Evolutionary conservation across 1,284 basidiomycete genomes (phyloP).

Genomic region (Ustilago curta): DNA sequence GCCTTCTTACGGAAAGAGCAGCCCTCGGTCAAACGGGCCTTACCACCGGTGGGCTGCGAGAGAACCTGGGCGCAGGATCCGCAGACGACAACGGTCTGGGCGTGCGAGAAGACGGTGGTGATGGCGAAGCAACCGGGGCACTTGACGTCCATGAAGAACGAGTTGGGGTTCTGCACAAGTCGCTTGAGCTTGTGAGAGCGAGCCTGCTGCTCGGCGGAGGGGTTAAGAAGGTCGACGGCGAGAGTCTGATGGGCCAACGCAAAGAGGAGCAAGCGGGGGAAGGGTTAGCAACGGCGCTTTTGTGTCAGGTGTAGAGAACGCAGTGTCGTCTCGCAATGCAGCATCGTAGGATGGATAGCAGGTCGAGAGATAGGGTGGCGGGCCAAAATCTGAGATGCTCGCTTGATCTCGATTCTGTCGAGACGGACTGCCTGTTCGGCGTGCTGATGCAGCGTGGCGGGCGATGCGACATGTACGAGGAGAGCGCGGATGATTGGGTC

Average conservation of each 20-base stretch:
- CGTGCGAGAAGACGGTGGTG: slow-evolving; percentile 94
- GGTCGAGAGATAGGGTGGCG: background rate
- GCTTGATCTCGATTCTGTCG: too few species aligned
- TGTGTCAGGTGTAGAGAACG: background rate
- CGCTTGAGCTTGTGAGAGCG: slow-evolving; percentile 94
- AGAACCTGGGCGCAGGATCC: slow-evolving; percentile 92
- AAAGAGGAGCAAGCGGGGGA: background rate
- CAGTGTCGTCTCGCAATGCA: slow-evolving; percentile 7
- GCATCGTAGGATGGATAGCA: background rate
- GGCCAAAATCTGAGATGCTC: too few species aligned
- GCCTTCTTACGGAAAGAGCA: slow-evolving; percentile 67
- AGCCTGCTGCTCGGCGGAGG: slow-evolving; percentile 82
- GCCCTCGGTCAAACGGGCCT: slow-evolving; percentile 94
- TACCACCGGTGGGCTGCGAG: slow-evolving; percentile 99
- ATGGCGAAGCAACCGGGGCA: slow-evolving; percentile 96
- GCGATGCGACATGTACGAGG: too few species aligned
- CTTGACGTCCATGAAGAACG: slow-evolving; percentile 99
- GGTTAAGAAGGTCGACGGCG: slow-evolving; percentile 98
- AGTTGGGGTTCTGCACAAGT: slow-evolving; percentile 84
- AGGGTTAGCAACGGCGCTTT: slow-evolving; percentile 11
- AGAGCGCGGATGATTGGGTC: too few species aligned
- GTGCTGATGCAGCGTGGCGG: too few species aligned
- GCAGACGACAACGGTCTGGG: slow-evolving; percentile 92
- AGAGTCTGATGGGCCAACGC: slow-evolving; percentile 78
- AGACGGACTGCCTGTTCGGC: too few species aligned